Conservation (phyloP, 2,329 filamentous ascomycete genomes). For the Rhynchosporium graminicola region DNA sequence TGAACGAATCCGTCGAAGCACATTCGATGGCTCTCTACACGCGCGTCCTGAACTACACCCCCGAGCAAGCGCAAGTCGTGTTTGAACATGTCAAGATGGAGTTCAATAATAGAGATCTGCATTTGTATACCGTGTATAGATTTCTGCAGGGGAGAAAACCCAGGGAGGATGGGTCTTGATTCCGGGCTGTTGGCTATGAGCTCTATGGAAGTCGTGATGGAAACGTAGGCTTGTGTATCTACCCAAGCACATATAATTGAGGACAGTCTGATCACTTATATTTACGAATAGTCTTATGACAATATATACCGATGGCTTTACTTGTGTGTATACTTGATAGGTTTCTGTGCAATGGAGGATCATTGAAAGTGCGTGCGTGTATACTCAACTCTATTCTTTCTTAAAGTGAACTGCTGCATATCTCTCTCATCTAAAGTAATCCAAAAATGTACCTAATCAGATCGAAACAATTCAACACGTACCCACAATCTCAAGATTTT, state of each 20-base stretch:
- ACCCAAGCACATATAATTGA: too few relatives aligned
- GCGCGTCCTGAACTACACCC: slow-evolving; percentile 20
- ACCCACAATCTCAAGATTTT: not conserved
- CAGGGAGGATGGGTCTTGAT: not conserved
- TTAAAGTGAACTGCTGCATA: too few relatives aligned
- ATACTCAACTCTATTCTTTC: too few relatives aligned
- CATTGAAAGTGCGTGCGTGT: too few relatives aligned
- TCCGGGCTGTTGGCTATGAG: not conserved
- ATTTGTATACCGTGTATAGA: slow-evolving; percentile 24
- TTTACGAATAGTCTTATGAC: too few relatives aligned
- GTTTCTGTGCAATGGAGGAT: too few relatives aligned
- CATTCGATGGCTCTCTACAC: slow-evolving; percentile 24
- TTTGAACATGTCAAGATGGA: slow-evolving; percentile 22
- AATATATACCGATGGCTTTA: too few relatives aligned
- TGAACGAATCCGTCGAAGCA: slow-evolving; percentile 24
- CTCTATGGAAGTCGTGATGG: not conserved
- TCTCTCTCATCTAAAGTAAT: too few relatives aligned
- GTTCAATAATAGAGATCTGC: slow-evolving; percentile 23
- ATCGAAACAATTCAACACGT: too few relatives aligned
- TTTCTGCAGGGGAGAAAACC: slow-evolving; percentile 37
- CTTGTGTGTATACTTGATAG: too few relatives aligned
- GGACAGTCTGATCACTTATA: too few relatives aligned
- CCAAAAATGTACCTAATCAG: too few relatives aligned
- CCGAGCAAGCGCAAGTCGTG: slow-evolving; percentile 20
- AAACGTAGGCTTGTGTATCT: not conserved